Percentiles rank a stretch among this genome's conserved stretches.
Conservation (phyloP, 2,329 filamentous ascomycete species). For the Talaromyces sp. region DNA sequence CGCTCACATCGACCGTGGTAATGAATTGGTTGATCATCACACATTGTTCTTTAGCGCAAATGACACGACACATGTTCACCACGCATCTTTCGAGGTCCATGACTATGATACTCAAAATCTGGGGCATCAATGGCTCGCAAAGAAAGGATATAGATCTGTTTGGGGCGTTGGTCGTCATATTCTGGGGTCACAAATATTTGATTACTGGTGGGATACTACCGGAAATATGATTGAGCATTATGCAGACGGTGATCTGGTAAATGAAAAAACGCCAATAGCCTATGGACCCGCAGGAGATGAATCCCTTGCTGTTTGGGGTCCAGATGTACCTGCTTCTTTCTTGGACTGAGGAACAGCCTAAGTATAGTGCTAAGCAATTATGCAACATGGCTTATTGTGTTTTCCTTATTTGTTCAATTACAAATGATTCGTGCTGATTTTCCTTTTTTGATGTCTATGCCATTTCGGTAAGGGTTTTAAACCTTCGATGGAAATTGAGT, state of each 20-base stretch:
- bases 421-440: neutral
- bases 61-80: slow-evolving; percentile 41
- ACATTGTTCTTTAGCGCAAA: slow-evolving; percentile 44
- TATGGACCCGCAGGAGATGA: slow-evolving; percentile 28
- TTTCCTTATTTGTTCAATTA: neutral
- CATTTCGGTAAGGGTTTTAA: neutral
- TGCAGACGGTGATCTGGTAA: slow-evolving; percentile 49
- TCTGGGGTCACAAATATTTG: slow-evolving; percentile 48
- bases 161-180: slow-evolving; percentile 51
- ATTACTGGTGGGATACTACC: slow-evolving; percentile 46
- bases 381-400: neutral
- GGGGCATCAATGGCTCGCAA: slow-evolving; percentile 47
- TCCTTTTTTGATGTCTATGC: neutral
- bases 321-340: slow-evolving; percentile 28
- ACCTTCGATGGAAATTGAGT: neutral
- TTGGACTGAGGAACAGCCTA: slow-evolving; percentile 14
- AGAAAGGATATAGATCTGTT: slow-evolving; percentile 40
- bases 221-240: slow-evolving; percentile 37
- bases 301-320: slow-evolving; percentile 30
- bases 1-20: slow-evolving; percentile 46
- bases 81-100: slow-evolving; percentile 47
- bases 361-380: neutral
- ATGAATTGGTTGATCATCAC: slow-evolving; percentile 47
- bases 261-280: slow-evolving; percentile 31
- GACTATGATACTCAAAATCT: slow-evolving; percentile 49